Conservation (phyloP, 345 rosid species). For the Passiflora organensis region DNA sequence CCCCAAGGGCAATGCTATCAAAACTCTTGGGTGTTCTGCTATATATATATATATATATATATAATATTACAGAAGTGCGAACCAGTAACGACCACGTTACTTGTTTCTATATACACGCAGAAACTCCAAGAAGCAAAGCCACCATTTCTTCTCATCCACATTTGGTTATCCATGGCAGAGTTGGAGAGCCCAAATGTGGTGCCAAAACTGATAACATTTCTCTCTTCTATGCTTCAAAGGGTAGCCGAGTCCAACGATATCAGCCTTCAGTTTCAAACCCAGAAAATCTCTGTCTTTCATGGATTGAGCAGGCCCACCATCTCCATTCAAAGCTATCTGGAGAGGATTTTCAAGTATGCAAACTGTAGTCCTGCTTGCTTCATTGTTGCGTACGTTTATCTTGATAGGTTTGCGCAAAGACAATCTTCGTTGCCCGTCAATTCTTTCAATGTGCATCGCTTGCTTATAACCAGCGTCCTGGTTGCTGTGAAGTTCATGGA, state of each 20-base stretch:
- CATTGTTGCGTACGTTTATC: constrained; percentile 81
- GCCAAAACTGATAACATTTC: constrained; percentile 60
- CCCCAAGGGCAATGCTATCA: no score
- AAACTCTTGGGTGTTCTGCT: no score
- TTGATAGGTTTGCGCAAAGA: constrained; percentile 67
- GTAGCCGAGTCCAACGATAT: constrained; percentile 69
- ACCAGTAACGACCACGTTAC: constrained; percentile 36
- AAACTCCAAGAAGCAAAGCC: constrained; percentile 7
- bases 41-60: no score
- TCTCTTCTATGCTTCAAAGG: constrained; percentile 66
- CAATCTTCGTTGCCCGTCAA: constrained; percentile 77
- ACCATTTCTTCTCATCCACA: constrained; percentile 1
- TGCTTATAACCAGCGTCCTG: constrained; percentile 83
- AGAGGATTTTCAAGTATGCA: constrained; percentile 80
- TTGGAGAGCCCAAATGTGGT: constrained; percentile 56
- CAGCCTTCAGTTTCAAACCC: constrained; percentile 28
- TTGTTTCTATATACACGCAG: constrained; percentile 11
- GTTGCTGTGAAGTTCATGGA: constrained; percentile 89
- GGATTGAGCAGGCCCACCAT: constrained; percentile 72
- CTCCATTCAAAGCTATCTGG: constrained; percentile 65
- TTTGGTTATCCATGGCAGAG: constrained; percentile 44
- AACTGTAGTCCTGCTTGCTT: constrained; percentile 88
- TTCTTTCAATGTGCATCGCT: constrained; percentile 82
- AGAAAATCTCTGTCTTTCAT: constrained; percentile 65
- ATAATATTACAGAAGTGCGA: no score